phyloP scores from a whole-genome alignment of 495 filamentous ascomycete genomes.

The Aspergillus haitiensis region DNA sequence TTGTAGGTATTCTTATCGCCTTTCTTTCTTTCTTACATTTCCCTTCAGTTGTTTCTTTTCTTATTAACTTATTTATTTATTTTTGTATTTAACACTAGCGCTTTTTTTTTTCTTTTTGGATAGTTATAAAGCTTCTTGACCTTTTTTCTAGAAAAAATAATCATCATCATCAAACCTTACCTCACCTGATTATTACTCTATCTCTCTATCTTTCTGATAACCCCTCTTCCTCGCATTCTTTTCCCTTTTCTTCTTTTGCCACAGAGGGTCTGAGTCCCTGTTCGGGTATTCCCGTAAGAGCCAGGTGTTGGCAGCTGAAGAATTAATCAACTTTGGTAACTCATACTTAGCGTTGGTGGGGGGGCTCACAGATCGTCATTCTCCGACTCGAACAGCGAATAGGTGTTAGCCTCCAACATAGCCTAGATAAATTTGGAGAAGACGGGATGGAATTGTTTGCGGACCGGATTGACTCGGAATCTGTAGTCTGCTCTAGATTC shows the following conservation, averaged over 20 bases:
- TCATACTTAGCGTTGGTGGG: constrained; percentile 4
- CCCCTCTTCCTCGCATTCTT: background rate
- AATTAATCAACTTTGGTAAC: constrained; percentile 9
- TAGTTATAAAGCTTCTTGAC: background rate
- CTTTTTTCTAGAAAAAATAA: background rate
- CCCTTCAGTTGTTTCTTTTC: no score
- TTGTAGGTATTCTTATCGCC: no score
- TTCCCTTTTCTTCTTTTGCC: background rate
- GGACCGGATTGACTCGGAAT: background rate
- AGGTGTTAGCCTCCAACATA: background rate
- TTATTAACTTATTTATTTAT: background rate
- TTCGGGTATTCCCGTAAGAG: background rate
- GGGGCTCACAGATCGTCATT: background rate
- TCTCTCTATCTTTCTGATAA: background rate
- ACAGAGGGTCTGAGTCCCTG: background rate
- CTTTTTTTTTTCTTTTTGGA: background rate
- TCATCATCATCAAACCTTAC: background rate
- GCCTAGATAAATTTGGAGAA: background rate
- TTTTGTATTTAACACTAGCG: background rate
- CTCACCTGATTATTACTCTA: background rate
- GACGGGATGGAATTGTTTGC: background rate
- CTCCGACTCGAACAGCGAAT: background rate
- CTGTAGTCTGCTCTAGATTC: background rate
- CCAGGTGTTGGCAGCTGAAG: background rate
- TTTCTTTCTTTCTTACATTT: no score